phyloP scores from a whole-genome alignment of 139 green algal species.

The Mesotaenium endlicherianum region DNA sequence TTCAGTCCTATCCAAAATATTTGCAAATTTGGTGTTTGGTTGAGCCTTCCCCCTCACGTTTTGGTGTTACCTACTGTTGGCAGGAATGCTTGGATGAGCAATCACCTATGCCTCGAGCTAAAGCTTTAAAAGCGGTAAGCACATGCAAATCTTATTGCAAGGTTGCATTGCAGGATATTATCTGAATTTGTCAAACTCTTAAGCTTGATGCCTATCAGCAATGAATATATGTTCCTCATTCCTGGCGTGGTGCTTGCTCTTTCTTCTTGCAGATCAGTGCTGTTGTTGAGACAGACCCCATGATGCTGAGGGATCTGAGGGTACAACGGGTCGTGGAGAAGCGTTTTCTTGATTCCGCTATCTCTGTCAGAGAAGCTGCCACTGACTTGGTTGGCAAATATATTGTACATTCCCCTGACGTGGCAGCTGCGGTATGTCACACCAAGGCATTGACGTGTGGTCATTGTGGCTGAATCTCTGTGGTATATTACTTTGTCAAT shows the following conservation, averaged over 20 bases:
- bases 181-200: too few relatives aligned
- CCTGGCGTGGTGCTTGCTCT: constrained; percentile 16
- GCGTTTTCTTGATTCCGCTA: constrained; percentile 75
- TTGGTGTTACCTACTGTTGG: neutral
- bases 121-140: constrained; percentile 39
- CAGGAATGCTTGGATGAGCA: constrained; percentile 20
- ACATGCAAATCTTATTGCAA: too few relatives aligned
- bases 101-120: constrained; percentile 18
- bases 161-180: too few relatives aligned
- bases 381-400: constrained; percentile 78
- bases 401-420: constrained; percentile 57
- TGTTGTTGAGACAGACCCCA: constrained; percentile 65
- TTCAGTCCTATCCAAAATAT: too few relatives aligned
- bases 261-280: constrained; percentile 40
- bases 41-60: too few relatives aligned
- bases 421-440: too few relatives aligned
- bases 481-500: too few relatives aligned
- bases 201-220: too few relatives aligned
- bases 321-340: constrained; percentile 63
- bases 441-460: too few relatives aligned
- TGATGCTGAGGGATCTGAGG: constrained; percentile 57
- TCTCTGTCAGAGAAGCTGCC: constrained; percentile 79
- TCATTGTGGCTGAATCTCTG: too few relatives aligned
- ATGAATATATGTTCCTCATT: neutral
- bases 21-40: too few relatives aligned